A percentile compares a stretch with the other conserved stretches of the same genome.
Evolutionary conservation across 2,329 filamentous ascomycete genomes (phyloP).

Genomic region (Mycocentrospora acerina): DNA sequence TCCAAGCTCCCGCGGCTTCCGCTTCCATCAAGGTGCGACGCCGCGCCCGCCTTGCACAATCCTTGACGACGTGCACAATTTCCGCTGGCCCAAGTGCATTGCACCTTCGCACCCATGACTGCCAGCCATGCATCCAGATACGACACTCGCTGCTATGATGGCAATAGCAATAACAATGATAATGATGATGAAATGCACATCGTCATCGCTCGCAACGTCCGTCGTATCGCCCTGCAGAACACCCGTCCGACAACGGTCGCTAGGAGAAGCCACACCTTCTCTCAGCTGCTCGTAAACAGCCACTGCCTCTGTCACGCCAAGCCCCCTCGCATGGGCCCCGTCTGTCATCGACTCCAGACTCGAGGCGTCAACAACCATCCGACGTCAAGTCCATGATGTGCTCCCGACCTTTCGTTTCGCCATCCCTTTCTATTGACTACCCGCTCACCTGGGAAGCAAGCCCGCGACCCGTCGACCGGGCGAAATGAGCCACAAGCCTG

Average conservation of each 20-base stretch:
- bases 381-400: no score
- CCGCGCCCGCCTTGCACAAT: constrained; percentile 4
- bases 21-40: constrained; percentile 25
- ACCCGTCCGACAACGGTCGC: constrained; percentile 8
- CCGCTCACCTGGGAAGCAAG: no score
- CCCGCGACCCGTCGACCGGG: no score
- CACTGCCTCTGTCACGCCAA: constrained; percentile 6
- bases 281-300: constrained; percentile 4
- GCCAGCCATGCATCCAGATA: no score
- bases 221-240: neutral
- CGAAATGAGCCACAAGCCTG: no score
- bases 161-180: no score
- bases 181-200: constrained; percentile 1
- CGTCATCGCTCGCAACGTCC: neutral
- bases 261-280: constrained; percentile 10
- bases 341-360: constrained; percentile 6
- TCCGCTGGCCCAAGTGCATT: constrained; percentile 1
- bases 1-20: constrained; percentile 12
- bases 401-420: no score
- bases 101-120: constrained; percentile 7
- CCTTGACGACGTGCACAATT: constrained; percentile 17
- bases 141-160: no score
- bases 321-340: constrained; percentile 4
- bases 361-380: constrained; percentile 10
- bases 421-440: no score